Evolutionary conservation across 257 asterid genomes (phyloP).

Genomic region (Fraxinus pennsylvanica): DNA sequence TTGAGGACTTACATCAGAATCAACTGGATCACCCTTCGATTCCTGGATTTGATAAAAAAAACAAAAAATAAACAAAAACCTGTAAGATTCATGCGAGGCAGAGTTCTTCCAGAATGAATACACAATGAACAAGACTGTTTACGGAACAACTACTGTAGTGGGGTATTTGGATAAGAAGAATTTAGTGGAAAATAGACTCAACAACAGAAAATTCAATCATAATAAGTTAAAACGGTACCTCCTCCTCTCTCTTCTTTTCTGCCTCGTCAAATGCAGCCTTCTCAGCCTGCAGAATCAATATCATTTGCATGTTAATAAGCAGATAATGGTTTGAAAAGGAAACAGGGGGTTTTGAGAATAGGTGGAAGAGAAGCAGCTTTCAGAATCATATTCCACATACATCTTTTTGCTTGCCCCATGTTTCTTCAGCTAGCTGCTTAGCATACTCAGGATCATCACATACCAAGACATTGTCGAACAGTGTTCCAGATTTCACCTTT

Average conservation of each 20-base stretch:
- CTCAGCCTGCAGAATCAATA: constrained; percentile 65
- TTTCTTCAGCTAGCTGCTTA: constrained; percentile 77
- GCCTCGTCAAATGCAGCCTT: constrained; percentile 94
- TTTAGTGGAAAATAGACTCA: too few species aligned
- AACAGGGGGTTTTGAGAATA: background rate
- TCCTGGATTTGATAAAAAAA: constrained; percentile 32
- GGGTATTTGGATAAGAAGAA: background rate
- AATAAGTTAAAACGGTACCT: constrained; percentile 43
- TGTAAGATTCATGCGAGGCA: background rate
- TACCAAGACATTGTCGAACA: constrained; percentile 87
- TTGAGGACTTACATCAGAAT: constrained; percentile 43
- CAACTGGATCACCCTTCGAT: constrained; percentile 21
- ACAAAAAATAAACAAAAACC: too few species aligned
- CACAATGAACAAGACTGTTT: background rate
- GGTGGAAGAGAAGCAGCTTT: background rate
- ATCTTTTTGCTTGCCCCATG: constrained; percentile 97
- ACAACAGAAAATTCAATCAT: background rate
- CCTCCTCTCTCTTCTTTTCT: constrained; percentile 90
- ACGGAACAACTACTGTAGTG: background rate
- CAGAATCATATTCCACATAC: constrained; percentile 43
- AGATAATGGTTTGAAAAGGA: background rate
- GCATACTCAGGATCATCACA: constrained; percentile 91
- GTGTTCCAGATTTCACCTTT: constrained; percentile 99
- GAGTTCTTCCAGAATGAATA: background rate
- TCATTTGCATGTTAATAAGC: constrained; percentile 2